Percentiles rank a stretch among this genome's conserved stretches.
phyloP scores from a whole-genome alignment of 2,329 filamentous ascomycete species.

The Passalora sequoiae region DNA sequence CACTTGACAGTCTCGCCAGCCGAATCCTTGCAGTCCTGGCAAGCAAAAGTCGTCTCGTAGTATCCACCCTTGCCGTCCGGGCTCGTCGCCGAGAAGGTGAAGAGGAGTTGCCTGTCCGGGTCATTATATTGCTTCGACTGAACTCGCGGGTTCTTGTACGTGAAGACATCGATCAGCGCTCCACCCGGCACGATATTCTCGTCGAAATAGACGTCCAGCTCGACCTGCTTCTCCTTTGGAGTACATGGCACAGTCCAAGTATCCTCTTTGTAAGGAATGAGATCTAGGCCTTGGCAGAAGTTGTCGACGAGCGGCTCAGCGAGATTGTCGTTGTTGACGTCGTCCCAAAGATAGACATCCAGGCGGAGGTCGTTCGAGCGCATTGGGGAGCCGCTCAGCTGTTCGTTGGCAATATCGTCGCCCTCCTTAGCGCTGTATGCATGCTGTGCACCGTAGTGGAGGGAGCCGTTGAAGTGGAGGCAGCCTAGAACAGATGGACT shows the following conservation, averaged over 20 bases:
- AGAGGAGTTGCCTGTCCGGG: constrained; percentile 11
- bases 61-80: constrained; percentile 9
- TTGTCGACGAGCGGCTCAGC: constrained; percentile 13
- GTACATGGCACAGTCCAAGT: constrained; percentile 12
- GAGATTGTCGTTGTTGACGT: constrained; percentile 13
- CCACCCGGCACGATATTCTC: constrained; percentile 12
- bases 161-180: constrained; percentile 10
- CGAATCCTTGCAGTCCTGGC: neutral
- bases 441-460: constrained; percentile 9
- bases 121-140: constrained; percentile 8
- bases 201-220: constrained; percentile 12
- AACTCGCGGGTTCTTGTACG: constrained; percentile 11
- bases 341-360: constrained; percentile 14
- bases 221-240: constrained; percentile 8
- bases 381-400: neutral
- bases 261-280: constrained; percentile 13
- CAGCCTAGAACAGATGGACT: constrained; percentile 11
- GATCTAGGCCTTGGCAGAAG: constrained; percentile 12
- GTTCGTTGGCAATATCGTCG: constrained; percentile 3
- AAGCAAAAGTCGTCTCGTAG: constrained; percentile 7
- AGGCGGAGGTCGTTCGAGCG: constrained; percentile 12
- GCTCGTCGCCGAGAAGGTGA: constrained; percentile 9
- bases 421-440: constrained; percentile 10
- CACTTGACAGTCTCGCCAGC: neutral
- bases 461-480: constrained; percentile 18